These are phyloP conservation scores for Neopestalotiopsis clavispora DNA, from an alignment of 2,329 filamentous ascomycete species.

Conservation along the genomic window DNA sequence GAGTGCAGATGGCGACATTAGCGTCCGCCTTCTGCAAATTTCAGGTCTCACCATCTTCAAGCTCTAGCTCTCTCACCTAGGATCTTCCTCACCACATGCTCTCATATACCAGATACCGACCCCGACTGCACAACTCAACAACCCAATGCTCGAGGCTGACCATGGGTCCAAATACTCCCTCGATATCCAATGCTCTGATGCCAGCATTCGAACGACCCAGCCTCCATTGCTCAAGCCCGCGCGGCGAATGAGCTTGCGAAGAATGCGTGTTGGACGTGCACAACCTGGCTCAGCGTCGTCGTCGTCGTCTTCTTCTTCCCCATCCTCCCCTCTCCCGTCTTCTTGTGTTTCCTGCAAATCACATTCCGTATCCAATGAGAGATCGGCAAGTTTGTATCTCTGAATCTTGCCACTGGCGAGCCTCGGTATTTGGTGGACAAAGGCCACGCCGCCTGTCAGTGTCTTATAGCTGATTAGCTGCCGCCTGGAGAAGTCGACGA, in stretches of 20 bases:
- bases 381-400: slow-evolving; percentile 37
- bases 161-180: not conserved
- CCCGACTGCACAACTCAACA: not conserved
- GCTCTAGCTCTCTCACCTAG: not conserved
- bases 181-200: not conserved
- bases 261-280: not conserved
- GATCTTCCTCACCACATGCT: not conserved
- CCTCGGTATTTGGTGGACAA: slow-evolving; percentile 53
- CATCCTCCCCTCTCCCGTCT: not conserved
- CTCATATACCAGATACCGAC: not conserved
- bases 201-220: not conserved
- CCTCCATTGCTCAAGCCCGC: not conserved
- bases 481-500: slow-evolving; percentile 44
- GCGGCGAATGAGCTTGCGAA: not conserved
- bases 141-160: not conserved
- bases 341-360: too few relatives aligned
- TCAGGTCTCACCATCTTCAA: not conserved
- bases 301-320: not conserved
- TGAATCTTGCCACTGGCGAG: slow-evolving; percentile 55
- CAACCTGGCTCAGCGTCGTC: not conserved
- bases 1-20: too few relatives aligned
- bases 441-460: slow-evolving; percentile 50
- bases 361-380: not conserved
- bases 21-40: too few relatives aligned
- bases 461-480: slow-evolving; percentile 53